Evolutionary conservation across 306 rosid species (phyloP), one percentile per base, ranked within the genome.

Genomic region (Purshia tridentata): DNA sequence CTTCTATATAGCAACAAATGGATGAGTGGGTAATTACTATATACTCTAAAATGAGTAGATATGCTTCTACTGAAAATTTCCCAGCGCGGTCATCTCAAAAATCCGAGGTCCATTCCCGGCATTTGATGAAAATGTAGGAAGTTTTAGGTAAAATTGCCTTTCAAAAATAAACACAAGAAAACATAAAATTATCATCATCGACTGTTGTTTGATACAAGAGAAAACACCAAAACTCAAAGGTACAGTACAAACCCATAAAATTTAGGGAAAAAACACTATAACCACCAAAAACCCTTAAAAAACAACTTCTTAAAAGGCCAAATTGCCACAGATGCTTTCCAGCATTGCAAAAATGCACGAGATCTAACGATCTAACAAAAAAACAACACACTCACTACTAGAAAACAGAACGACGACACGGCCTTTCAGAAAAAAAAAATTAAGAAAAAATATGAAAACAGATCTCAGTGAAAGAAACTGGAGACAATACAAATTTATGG

Each of bases 301-400:
- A 8, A 5, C 6, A 35, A 39, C n/a, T 15, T 47, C 1, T 35
- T 12, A 23, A 16, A 6, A 15, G 29, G 6, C 15, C 42, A 22
- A 55, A 20, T 18, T 14, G 22, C 29, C 75, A 42, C 44, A 22
- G 19, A 70, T 15, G 65, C 65, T 71, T 56, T 29, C 45, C 35
- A 9, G 56, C 75, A 71, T 71, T 71, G 67, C 45, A 46, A 56
- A 61, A 44, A 71, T 35, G 11, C 46, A 20, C 12, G 75, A 71
- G 67, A 71, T 57, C 75, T 57, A 57, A 71, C 75, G 55, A 71
- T 71, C 65, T 14, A 71, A 46, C 6, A 2, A 39, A 61, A 37
- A 44, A 8, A 5, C 29, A 12, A 20, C 41, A 8, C 53, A 13
- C 9, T 1, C 53, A 13, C 14, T 3, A 19, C 8, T 1, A 29